Percentiles rank a stretch among this genome's conserved stretches.
phyloP scores from a whole-genome alignment of 495 filamentous ascomycete genomes.

The Penicillium cinerascens region DNA sequence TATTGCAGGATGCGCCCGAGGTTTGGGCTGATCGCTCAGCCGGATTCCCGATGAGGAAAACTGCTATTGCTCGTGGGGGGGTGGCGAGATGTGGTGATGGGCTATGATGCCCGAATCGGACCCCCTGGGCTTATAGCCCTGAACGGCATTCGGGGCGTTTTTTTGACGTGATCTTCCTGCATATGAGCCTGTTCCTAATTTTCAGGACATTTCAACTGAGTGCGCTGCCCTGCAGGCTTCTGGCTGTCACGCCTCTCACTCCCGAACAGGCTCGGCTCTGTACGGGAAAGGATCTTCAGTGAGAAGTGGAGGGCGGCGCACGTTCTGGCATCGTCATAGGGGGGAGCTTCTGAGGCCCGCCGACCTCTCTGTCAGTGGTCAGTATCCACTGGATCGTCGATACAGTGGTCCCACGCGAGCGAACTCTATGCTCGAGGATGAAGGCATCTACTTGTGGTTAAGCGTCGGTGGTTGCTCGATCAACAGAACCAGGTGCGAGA shows the following conservation, averaged over 20 bases:
- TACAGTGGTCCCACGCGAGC: constrained; percentile 5
- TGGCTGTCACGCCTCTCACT: background rate
- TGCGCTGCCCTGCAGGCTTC: background rate
- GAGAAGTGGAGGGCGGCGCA: constrained; percentile 1
- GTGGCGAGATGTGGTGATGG: background rate
- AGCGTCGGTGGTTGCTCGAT: constrained; percentile 10
- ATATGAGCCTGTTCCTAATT: background rate
- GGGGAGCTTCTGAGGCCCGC: background rate
- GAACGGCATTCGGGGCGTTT: background rate
- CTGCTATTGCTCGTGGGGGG: background rate
- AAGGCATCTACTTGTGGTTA: background rate
- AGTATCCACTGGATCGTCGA: constrained; percentile 7
- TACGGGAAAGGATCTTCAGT: constrained; percentile 10
- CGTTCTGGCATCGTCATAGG: constrained; percentile 1
- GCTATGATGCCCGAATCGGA: background rate
- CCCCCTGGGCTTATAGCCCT: background rate
- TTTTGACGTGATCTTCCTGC: background rate
- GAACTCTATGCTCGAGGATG: constrained; percentile 3
- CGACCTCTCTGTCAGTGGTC: background rate
- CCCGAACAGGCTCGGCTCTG: background rate
- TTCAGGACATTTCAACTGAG: too few species aligned
- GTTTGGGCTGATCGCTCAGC: constrained; percentile 7
- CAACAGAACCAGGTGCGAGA: background rate
- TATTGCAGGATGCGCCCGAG: background rate
- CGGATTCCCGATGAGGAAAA: constrained; percentile 2